Base-by-base conservation (phyloP, 2,329 filamentous ascomycete genomes). In the Apiospora malaysiana region DNA sequence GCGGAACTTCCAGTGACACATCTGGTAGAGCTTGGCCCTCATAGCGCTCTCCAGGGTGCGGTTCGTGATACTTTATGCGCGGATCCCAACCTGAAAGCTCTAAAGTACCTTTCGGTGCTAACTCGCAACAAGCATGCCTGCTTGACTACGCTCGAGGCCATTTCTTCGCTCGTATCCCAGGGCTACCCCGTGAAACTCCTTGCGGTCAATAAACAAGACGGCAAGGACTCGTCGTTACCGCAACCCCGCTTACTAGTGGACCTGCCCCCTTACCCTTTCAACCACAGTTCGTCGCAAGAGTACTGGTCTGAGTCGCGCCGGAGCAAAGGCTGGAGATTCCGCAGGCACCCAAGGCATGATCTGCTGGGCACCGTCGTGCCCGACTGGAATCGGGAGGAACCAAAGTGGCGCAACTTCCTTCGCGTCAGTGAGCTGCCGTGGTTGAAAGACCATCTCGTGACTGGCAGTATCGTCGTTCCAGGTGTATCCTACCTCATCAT, bases 401-500 rank as follows among this genome's bases (percentile, higher is more conserved):
- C 81, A 0, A 75, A 75, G 5, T 83, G 80, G 80, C 76, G 80
- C 1, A 79, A 82, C 65, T 76, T 81, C n/a, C 72, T 82, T 27
- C 78, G 78, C n/a, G 74, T 78, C 9, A 74, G 73, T 14, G 79
- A 83, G 68, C 65, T 82, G 1, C 81, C 82, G 2, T 88, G 88
- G 76, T 80, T 86, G 10, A 78, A 83, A 56, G 85, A 88, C 73
- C 87, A 88, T 75, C 75, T 80, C 59, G 84, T 88, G 71, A 80
- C 85, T 59, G 83, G 80, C 72, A 83, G 85, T 59, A 83, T 85
- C 70, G 81, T 87, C 70, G 86, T 85, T 69, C 84, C 86, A 45
- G 84, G 82, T n/a, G 81, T 83, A 1, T 78, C 79, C 1, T 81
- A 79, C 68, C 63, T 82, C 1, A 75, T 77, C 21, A 81, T 82